Evolutionary conservation across 2,329 filamentous ascomycete genomes (phyloP).

Genomic region (Aschersonia sp.): DNA sequence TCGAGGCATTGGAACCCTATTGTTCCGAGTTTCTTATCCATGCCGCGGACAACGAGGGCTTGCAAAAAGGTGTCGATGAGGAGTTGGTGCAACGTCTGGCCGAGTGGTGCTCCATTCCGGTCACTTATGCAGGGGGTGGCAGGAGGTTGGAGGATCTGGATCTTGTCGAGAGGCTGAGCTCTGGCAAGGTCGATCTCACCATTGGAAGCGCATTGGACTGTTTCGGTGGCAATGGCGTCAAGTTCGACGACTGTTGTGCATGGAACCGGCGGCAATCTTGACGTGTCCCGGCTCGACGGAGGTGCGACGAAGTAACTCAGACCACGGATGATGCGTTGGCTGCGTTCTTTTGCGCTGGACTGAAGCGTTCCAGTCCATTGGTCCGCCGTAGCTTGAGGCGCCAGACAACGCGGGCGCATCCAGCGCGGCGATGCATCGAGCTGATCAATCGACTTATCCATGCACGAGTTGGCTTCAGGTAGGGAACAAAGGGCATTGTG

Average conservation of each 20-base stretch:
- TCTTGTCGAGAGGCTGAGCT: slow-evolving; percentile 63
- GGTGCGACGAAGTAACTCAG: no score
- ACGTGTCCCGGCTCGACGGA: no score
- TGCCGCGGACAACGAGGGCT: slow-evolving; percentile 88
- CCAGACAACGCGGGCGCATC: no score
- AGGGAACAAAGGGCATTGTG: no score
- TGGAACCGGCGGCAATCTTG: slow-evolving; percentile 54
- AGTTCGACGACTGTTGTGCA: slow-evolving; percentile 72
- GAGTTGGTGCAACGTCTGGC: slow-evolving; percentile 63
- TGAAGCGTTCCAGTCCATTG: no score
- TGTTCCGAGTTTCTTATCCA: slow-evolving; percentile 97
- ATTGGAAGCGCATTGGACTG: slow-evolving; percentile 95
- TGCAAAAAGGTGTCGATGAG: slow-evolving; percentile 85
- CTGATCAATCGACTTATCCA: no score
- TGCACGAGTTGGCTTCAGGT: no score
- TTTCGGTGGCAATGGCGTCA: slow-evolving; percentile 79
- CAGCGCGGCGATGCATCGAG: no score
- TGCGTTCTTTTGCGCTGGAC: no score
- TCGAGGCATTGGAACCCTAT: slow-evolving; percentile 69
- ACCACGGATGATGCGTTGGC: no score
- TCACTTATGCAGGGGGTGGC: slow-evolving; percentile 95
- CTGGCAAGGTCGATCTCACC: slow-evolving; percentile 76
- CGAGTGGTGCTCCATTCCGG: slow-evolving; percentile 78
- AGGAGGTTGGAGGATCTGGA: slow-evolving; percentile 70
- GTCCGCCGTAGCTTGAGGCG: no score